Conservation (phyloP, 768 basidiomycete genomes). For the Xerocomellus chrysenteron region DNA sequence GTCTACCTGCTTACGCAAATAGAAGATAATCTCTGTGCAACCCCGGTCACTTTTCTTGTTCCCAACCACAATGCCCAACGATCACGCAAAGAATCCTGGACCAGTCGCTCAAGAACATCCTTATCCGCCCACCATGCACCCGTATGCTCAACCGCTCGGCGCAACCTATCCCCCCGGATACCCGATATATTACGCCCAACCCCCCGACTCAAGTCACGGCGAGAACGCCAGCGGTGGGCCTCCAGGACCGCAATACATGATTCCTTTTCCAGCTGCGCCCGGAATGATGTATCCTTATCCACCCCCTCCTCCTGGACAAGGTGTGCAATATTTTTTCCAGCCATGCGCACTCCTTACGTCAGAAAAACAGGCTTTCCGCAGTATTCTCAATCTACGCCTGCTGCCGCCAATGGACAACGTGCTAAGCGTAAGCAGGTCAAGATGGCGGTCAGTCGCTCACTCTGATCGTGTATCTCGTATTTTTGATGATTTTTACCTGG, state of each 20-base stretch:
- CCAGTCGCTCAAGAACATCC: conserved; percentile 36
- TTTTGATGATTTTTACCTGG: conserved; percentile 2
- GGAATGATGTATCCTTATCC: conserved; percentile 47
- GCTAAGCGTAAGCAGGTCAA: conserved; percentile 57
- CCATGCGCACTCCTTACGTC: conserved; percentile 8
- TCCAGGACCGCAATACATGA: conserved; percentile 35
- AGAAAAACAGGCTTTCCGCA: conserved; percentile 33
- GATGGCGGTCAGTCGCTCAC: conserved; percentile 47
- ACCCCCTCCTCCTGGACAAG: conserved; percentile 38
- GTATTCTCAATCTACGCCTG: conserved; percentile 25
- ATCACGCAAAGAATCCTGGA: conserved; percentile 35
- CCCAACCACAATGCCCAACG: conserved; percentile 29
- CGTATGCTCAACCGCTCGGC: conserved; percentile 29
- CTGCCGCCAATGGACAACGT: conserved; percentile 26
- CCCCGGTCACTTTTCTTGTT: conserved; percentile 30
- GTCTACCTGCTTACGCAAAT: conserved; percentile 34
- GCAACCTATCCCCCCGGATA: conserved; percentile 33
- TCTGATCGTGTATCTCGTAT: neutral
- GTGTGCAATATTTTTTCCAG: conserved; percentile 22
- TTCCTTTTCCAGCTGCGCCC: conserved; percentile 39
- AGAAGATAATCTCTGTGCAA: conserved; percentile 22
- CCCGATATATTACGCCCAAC: conserved; percentile 33
- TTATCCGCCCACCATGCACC: conserved; percentile 28
- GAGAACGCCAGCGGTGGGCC: conserved; percentile 35
- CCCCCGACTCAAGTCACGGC: conserved; percentile 27